Evolutionary conservation across 2,329 filamentous ascomycete species (phyloP).

Genomic region (Rutstroemia sp.): DNA sequence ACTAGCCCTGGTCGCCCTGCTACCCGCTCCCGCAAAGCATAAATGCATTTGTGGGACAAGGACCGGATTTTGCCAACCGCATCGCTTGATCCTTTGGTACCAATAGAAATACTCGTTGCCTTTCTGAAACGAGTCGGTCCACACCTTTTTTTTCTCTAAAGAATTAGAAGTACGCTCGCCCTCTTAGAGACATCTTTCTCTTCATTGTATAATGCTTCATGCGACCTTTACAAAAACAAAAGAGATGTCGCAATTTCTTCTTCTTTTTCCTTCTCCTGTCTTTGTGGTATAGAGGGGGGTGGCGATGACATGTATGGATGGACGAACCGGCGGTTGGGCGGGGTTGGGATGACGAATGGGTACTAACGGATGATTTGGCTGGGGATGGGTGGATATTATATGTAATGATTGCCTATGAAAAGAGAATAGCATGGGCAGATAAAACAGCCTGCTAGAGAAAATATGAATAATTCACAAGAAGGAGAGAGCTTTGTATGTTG

Average conservation of each 20-base stretch:
- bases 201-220: background rate
- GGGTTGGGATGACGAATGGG: background rate
- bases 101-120: background rate
- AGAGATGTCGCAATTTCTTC: too few relatives aligned
- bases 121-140: background rate
- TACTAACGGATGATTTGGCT: too few relatives aligned
- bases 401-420: background rate
- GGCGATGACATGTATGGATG: too few relatives aligned
- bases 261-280: background rate
- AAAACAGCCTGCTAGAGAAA: background rate
- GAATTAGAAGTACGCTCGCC: background rate
- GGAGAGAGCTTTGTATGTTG: background rate
- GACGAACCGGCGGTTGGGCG: background rate
- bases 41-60: slow-evolving; percentile 9
- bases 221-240: background rate
- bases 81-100: background rate
- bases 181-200: background rate
- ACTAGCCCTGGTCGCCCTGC: slow-evolving; percentile 24
- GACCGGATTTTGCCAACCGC: background rate
- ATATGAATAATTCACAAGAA: background rate
- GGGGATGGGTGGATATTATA: background rate
- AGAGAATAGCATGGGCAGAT: too few relatives aligned
- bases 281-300: background rate
- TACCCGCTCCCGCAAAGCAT: slow-evolving; percentile 31
- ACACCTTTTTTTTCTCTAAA: background rate